Evolutionary conservation across 2,329 filamentous ascomycete genomes (phyloP), one percentile per base, ranked within the genome.

Genomic region (Chaetoscypha palmicola): DNA sequence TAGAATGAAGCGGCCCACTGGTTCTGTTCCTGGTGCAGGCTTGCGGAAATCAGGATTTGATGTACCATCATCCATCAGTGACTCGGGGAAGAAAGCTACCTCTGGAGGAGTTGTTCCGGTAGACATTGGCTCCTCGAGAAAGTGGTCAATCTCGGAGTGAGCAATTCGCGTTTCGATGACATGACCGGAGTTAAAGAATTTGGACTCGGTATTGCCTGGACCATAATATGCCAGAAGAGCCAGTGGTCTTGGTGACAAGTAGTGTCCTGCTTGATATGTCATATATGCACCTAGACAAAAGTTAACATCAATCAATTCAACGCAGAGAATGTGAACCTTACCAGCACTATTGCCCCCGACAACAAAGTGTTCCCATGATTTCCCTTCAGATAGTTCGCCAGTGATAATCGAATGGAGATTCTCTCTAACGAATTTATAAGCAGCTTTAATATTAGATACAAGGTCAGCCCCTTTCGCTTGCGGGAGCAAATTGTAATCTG

Each of bases 401-500:
- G 24, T 17, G 10, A 43, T 4, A 21, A 48, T 39, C n/a, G 17
- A 10, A 1, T 22, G 28, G 4, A 45, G 14, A 1, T 23, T 41
- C n/a, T 45, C 31, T n/a, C 43, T 14, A 4, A 48, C 46, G 7
- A 42, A 43, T 1, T 19, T 14, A 40, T 45, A 46, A 4, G 46
- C 42, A 34, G 34, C 46, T 19, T 37, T n/a, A 2, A 40, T 23
- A 42, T 48, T 38, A 14, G 24, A 26, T 5, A 41, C 20, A 24
- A 46, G 16, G 12, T 42, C 42, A 5, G 22, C 34, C 2, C 38
- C 46, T 3, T 23, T 23, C 1, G 34, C 39, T 26, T 43, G 46
- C 3, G 46, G 38, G 8, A 48, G n/a, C 22, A 31, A 38, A 17
- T 43, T 24, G 23, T 48, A 48, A 16, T 48, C 46, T 9, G 35